These are phyloP conservation scores for Aegilops speltoides DNA, from an alignment of 176 grass and related monocot species.

Conservation along the genomic window DNA sequence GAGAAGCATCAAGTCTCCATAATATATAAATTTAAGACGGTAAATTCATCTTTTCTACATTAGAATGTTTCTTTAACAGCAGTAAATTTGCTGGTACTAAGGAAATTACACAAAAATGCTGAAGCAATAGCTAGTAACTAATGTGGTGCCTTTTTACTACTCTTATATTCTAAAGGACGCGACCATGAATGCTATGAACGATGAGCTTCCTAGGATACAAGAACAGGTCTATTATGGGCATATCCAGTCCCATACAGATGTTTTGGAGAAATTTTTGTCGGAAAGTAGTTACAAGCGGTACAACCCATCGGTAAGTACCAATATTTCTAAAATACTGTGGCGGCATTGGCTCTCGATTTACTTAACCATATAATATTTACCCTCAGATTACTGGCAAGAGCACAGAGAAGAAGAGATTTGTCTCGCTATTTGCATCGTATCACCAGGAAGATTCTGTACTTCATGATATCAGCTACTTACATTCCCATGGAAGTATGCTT, in stretches of 20 bases:
- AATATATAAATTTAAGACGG: slow-evolving; percentile 7
- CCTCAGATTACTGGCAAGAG: slow-evolving; percentile 73
- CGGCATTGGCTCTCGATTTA: slow-evolving; percentile 20
- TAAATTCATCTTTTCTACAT: slow-evolving; percentile 9
- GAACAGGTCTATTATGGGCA: slow-evolving; percentile 99
- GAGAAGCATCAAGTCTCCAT: slow-evolving; percentile 8
- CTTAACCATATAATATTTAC: slow-evolving; percentile 26
- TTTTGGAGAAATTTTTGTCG: slow-evolving; percentile 90
- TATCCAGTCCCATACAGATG: slow-evolving; percentile 88
- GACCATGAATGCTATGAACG: slow-evolving; percentile 92
- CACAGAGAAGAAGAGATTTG: slow-evolving; percentile 73
- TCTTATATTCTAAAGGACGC: slow-evolving; percentile 57
- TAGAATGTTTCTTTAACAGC: background rate
- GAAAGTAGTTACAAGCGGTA: slow-evolving; percentile 90
- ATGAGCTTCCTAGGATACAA: slow-evolving; percentile 94
- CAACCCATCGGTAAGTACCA: slow-evolving; percentile 71
- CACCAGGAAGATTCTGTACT: slow-evolving; percentile 59
- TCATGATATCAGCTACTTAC: slow-evolving; percentile 76
- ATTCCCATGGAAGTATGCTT: slow-evolving; percentile 83
- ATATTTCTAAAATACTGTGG: slow-evolving; percentile 12
- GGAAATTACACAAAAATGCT: slow-evolving; percentile 10
- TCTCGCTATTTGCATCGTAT: slow-evolving; percentile 74
- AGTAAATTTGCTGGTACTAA: background rate
- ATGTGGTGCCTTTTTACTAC: slow-evolving; percentile 10
- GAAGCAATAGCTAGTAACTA: slow-evolving; percentile 22